A percentile compares a stretch with the other conserved stretches of the same genome.
Conservation (phyloP, 2,329 filamentous ascomycete species). For the Microascus cirrosus region DNA sequence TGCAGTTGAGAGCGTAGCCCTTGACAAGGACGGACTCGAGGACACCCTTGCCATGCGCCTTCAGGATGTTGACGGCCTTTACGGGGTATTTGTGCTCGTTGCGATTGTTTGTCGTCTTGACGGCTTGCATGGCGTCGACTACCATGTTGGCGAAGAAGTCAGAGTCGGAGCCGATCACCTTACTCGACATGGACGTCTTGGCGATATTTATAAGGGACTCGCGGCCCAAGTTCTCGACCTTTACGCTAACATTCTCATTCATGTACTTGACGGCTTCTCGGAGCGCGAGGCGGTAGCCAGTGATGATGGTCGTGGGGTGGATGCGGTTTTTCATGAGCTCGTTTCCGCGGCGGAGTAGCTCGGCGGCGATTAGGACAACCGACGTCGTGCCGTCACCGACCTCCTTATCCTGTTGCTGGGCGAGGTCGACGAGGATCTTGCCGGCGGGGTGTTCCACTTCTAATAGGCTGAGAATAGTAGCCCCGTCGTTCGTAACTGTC, state of each 20-base stretch:
- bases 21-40: slow-evolving; percentile 85
- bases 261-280: slow-evolving; percentile 97
- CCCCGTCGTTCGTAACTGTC: slow-evolving; percentile 97
- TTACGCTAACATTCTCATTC: slow-evolving; percentile 95
- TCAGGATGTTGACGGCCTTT: slow-evolving; percentile 97
- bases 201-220: slow-evolving; percentile 91
- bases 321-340: slow-evolving; percentile 99
- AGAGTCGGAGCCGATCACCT: slow-evolving; percentile 91
- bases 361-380: slow-evolving; percentile 91
- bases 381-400: slow-evolving; percentile 97
- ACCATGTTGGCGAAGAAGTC: slow-evolving; percentile 98
- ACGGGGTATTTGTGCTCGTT: slow-evolving; percentile 93
- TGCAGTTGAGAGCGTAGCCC: slow-evolving; percentile 97
- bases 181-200: slow-evolving; percentile 98
- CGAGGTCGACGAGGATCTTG: slow-evolving; percentile 95
- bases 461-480: slow-evolving; percentile 87
- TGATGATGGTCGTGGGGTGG: slow-evolving; percentile 98
- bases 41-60: slow-evolving; percentile 90
- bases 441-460: slow-evolving; percentile 97
- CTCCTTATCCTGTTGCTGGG: slow-evolving; percentile 98
- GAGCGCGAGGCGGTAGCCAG: slow-evolving; percentile 88
- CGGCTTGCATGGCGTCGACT: slow-evolving; percentile 89
- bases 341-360: slow-evolving; percentile 86
- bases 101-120: slow-evolving; percentile 86
- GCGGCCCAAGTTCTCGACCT: slow-evolving; percentile 81